A percentile compares a stretch with the other conserved stretches of the same genome.
phyloP scores from a whole-genome alignment of 257 asterid genomes.

The Nicotiana tabacum region DNA sequence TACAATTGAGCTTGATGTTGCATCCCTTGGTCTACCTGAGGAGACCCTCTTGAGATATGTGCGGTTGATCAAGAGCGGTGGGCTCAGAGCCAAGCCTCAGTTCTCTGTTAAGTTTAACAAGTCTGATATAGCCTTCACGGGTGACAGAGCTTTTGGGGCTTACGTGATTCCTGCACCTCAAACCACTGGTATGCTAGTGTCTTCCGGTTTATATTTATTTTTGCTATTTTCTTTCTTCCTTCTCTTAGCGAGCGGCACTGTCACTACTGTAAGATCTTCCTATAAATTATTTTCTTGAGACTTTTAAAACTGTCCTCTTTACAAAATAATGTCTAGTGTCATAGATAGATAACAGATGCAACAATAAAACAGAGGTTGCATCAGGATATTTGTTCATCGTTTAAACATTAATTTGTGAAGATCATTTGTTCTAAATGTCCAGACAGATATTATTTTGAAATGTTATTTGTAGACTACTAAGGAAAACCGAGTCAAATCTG shows the following conservation, averaged over 20 bases:
- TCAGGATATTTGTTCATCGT: background rate
- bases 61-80: slow-evolving; percentile 73
- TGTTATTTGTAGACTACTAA: background rate
- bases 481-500: no score
- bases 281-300: background rate
- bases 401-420: background rate
- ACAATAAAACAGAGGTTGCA: background rate
- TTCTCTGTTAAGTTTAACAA: slow-evolving; percentile 72
- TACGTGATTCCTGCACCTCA: slow-evolving; percentile 58
- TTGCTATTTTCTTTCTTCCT: background rate
- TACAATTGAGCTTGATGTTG: slow-evolving; percentile 76
- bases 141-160: slow-evolving; percentile 77
- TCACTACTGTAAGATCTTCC: background rate
- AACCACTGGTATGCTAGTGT: slow-evolving; percentile 51
- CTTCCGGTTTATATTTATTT: background rate
- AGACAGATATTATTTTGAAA: background rate
- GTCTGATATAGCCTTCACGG: slow-evolving; percentile 59
- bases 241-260: background rate
- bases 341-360: background rate
- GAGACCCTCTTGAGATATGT: slow-evolving; percentile 84
- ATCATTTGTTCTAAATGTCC: background rate
- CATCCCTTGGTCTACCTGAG: slow-evolving; percentile 76
- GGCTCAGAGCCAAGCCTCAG: slow-evolving; percentile 80
- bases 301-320: background rate
- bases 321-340: background rate